These are phyloP conservation scores for Hondaea fermentalgiana DNA, from an alignment of 108 stramenopile genomes.

Conservation along the genomic window DNA sequence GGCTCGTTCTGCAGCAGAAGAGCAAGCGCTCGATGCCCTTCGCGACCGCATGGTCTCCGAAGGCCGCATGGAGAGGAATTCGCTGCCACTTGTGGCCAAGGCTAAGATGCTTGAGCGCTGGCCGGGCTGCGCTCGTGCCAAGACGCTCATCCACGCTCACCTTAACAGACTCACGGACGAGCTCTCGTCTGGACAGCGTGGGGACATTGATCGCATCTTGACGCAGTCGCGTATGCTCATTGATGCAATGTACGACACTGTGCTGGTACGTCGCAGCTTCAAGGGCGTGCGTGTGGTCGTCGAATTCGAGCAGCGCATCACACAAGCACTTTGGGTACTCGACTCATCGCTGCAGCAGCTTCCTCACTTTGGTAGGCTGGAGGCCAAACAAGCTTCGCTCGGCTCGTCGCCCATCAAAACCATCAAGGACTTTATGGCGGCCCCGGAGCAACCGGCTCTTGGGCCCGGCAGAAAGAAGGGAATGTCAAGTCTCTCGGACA, in stretches of 20 bases:
- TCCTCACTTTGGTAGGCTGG: not conserved
- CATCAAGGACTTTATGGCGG: not conserved
- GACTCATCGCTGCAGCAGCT: constrained; percentile 16
- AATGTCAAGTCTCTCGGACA: not conserved
- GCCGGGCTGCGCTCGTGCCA: constrained; percentile 7
- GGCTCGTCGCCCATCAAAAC: not conserved
- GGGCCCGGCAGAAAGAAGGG: not conserved
- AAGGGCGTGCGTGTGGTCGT: not conserved
- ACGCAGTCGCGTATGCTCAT: not conserved
- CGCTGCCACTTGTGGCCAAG: not conserved
- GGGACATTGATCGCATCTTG: constrained; percentile 20
- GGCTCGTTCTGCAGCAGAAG: not conserved
- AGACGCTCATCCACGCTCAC: constrained; percentile 25
- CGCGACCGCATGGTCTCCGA: constrained; percentile 1
- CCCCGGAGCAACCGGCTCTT: not conserved
- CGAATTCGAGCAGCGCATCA: constrained; percentile 9
- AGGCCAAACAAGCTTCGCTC: not conserved
- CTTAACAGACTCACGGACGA: not conserved
- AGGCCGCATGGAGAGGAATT: constrained; percentile 9
- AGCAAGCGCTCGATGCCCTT: not conserved
- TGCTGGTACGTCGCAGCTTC: not conserved
- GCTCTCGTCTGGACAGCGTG: not conserved
- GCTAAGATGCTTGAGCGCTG: not conserved
- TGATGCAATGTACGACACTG: constrained; percentile 21
- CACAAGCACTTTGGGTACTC: not conserved